phyloP scores from a whole-genome alignment of 1,139 yeast species.

The Geotrichum histeridarum region DNA sequence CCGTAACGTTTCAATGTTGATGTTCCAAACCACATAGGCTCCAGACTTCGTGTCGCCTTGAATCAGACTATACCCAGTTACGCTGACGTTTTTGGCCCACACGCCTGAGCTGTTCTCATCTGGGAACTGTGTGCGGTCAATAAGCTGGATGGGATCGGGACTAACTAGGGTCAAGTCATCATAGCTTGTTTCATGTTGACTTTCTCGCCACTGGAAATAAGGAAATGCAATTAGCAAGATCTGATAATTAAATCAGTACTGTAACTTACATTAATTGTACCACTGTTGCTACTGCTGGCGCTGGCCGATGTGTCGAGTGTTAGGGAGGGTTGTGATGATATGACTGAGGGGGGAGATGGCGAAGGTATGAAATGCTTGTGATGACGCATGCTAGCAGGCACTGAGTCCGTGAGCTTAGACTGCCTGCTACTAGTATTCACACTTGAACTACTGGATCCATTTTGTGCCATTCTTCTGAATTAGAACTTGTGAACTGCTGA shows the following conservation, averaged over 20 bases:
- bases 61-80: slow-evolving; percentile 41
- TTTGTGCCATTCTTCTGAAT: no score
- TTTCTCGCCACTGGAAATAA: not conserved
- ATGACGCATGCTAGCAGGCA: not conserved
- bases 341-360: no score
- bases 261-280: not conserved
- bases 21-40: slow-evolving; percentile 43
- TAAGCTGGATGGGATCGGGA: slow-evolving; percentile 17
- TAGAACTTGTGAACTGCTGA: no score
- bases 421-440: not conserved
- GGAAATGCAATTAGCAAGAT: no score
- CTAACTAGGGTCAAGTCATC: slow-evolving; percentile 2
- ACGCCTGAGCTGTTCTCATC: slow-evolving; percentile 19
- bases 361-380: not conserved
- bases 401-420: not conserved
- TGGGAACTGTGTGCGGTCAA: slow-evolving; percentile 12
- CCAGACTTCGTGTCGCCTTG: slow-evolving; percentile 35
- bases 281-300: not conserved
- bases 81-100: slow-evolving; percentile 42
- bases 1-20: slow-evolving; percentile 34
- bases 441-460: no score
- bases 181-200: not conserved
- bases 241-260: not conserved
- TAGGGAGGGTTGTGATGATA: no score
- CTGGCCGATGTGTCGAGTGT: not conserved